Base-by-base conservation (phyloP, 805 yeast species). In the Metschnikowia aberdeeniae region DNA sequence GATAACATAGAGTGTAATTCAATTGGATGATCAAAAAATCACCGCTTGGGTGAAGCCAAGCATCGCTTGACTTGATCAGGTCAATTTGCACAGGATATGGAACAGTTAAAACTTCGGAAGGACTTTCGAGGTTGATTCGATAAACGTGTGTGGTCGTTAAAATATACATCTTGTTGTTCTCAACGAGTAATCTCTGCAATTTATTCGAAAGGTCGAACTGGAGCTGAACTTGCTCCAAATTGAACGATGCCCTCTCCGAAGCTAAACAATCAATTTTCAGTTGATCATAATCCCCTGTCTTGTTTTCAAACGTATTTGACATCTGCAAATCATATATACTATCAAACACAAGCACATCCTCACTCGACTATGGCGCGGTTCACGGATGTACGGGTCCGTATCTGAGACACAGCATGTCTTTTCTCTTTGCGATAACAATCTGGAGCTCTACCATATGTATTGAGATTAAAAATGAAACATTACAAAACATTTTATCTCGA, bases 21-120 rank as follows among this genome's bases (percentile, higher is more conserved):
- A 60, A 44, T 42, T 67, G 72, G 10, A 61, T 46, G 12, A 70
- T 49, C 38, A 71, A 58, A 44, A 64, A 70, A 4, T 41, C 38
- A 3, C 75, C 76, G 43, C 58, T 61, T 3, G 71, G 70, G 40
- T 70, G 66, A 6, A 68, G 49, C 75, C 75, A 71, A 14, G 60
- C 46, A 31, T 61, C 54, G 2, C 64, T 59, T 3, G 68, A 45
- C 13, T 30, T 42, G 11, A 43, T 40, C 2, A 44, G 33, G n/a
- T 51, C 58, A 8, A 31, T 24, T 11, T 41, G 34, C 13, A 29
- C 9, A 6, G 71, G 63, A 11, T 65, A 35, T 14, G 52, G 54
- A 33, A 58, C 51, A 28, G 52, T 54, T 11, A 54, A 43, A 3
- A 67, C 68, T 11, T 62, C 53, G 2, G 73, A 53, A 0, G 76